Percentiles rank a stretch among this genome's conserved stretches.
These are phyloP conservation scores for Naganishia vaughanmartiniae DNA, from an alignment of 768 basidiomycete genomes.

Conservation along the genomic window DNA sequence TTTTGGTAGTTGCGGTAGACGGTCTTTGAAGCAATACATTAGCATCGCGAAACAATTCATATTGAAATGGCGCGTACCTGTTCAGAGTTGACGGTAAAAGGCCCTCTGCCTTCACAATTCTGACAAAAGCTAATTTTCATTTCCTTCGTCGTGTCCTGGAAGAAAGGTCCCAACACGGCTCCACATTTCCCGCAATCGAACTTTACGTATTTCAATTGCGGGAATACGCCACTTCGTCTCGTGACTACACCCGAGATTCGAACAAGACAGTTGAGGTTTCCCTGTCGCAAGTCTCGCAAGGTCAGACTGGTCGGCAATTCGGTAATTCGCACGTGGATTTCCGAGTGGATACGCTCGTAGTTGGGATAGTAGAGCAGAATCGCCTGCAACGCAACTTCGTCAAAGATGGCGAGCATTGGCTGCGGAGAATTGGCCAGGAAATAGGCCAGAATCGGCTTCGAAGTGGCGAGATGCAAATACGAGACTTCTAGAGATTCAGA, in stretches of 20 bases:
- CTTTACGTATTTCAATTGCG: constrained; percentile 99
- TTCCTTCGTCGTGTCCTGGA: constrained; percentile 93
- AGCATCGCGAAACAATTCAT: neutral
- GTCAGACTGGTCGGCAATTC: constrained; percentile 87
- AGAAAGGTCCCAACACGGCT: constrained; percentile 92
- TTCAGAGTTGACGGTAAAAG: constrained; percentile 93
- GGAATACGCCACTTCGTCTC: constrained; percentile 90
- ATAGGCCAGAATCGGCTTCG: constrained; percentile 93
- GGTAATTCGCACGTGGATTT: constrained; percentile 94
- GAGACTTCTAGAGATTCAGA: constrained; percentile 97
- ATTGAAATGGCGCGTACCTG: constrained; percentile 60
- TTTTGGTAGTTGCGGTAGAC: constrained; percentile 98
- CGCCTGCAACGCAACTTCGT: constrained; percentile 87
- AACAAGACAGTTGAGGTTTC: constrained; percentile 90
- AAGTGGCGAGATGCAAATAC: constrained; percentile 85
- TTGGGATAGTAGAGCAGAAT: constrained; percentile 93
- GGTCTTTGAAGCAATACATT: constrained; percentile 61
- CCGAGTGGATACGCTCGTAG: constrained; percentile 94
- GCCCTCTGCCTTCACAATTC: constrained; percentile 90
- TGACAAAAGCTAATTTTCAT: constrained; percentile 91
- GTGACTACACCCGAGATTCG: constrained; percentile 95
- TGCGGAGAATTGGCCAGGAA: constrained; percentile 93
- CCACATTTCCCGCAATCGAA: constrained; percentile 96
- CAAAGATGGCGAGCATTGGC: constrained; percentile 89
- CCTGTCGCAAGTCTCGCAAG: constrained; percentile 86